Evolutionary conservation across 805 yeast genomes (phyloP), one percentile per base, ranked within the genome.

Genomic region (Yarrowia deformans): DNA sequence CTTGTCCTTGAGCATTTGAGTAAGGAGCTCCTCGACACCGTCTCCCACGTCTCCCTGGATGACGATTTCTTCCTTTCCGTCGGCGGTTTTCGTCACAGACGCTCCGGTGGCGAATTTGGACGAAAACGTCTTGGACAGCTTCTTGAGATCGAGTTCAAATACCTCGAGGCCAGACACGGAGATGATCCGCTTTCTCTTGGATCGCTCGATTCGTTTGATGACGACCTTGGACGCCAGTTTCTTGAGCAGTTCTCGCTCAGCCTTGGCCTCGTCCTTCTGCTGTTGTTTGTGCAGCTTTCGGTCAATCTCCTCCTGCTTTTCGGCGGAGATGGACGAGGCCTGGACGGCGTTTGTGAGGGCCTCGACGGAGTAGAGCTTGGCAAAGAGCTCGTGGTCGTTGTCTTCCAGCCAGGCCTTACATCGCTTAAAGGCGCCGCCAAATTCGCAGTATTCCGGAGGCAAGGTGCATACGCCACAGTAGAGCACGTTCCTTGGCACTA

Each of bases 91-190:
- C 4, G 93, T 88, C 14, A 93, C 97, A 29, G 95, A 88, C 37
- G 97, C 94, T 66, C 98, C 98, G 9, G 98, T 93, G 14, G 98
- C 98, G 77, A 94, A 93, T 78, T 90, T 92, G 43, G 95, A 89
- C 0, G 98, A 95, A 79, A 94, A 93, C 0, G 93, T 88, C 83
- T 94, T 94, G 55, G 97, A 90, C 72, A 92, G 83, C 77, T 93
- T 93, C 82, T 93, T 93, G 86, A 91, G 85, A 77, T 93, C 97
- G 60, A 92, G 85, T 71, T 89, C 94, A 77, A 92, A 89, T 46
- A 93, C 91, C 77, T 94, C 98, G 72, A 93, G 83, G 16, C 97
- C 97, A 19, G 90, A 84, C 64, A 93, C 89, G 29, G 97, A 90
- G 67, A 93, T 89, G 69, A 93, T 90, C 76, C 89, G 91, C 78